phyloP scores from a whole-genome alignment of 2,329 filamentous ascomycete genomes.

The Xylaria digitata region DNA sequence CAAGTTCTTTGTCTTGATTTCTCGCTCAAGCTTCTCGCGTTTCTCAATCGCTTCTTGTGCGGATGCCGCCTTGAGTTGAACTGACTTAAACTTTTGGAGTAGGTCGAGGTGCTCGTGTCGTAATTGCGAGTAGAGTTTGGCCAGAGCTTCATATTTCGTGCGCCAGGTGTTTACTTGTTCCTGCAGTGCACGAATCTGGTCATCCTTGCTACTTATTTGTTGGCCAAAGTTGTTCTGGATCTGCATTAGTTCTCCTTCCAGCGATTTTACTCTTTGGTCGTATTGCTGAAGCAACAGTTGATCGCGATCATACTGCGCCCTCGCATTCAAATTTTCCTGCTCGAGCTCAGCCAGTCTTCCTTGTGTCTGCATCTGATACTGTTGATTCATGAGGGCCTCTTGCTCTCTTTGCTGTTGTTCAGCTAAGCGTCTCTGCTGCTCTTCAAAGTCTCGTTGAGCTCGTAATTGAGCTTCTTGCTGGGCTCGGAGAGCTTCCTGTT shows the following conservation, averaged over 20 bases:
- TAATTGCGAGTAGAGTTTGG: conserved; percentile 96
- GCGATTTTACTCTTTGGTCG: conserved; percentile 90
- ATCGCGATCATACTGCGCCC: conserved; percentile 96
- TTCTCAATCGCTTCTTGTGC: conserved; percentile 96
- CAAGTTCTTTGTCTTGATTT: conserved; percentile 99
- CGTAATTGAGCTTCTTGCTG: conserved; percentile 87
- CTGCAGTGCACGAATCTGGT: conserved; percentile 90
- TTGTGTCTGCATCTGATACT: conserved; percentile 93
- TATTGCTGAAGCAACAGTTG: conserved; percentile 98
- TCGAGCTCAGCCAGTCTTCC: conserved; percentile 95
- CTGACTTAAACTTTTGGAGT: conserved; percentile 93
- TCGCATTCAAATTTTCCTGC: conserved; percentile 91
- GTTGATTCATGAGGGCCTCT: conserved; percentile 87
- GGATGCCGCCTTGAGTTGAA: conserved; percentile 95
- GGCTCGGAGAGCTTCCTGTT: conserved; percentile 80
- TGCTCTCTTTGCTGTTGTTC: conserved; percentile 93
- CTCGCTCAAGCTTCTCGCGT: conserved; percentile 93
- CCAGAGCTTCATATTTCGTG: conserved; percentile 94
- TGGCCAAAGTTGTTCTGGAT: conserved; percentile 85
- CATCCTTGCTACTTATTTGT: conserved; percentile 89
- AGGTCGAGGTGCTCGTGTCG: conserved; percentile 95
- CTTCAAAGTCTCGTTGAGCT: conserved; percentile 94
- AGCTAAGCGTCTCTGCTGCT: conserved; percentile 86
- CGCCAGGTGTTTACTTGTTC: conserved; percentile 99
- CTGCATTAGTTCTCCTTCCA: conserved; percentile 87